Base-by-base conservation (phyloP, 2,329 filamentous ascomycete genomes). In the Monosporascus ibericus region DNA sequence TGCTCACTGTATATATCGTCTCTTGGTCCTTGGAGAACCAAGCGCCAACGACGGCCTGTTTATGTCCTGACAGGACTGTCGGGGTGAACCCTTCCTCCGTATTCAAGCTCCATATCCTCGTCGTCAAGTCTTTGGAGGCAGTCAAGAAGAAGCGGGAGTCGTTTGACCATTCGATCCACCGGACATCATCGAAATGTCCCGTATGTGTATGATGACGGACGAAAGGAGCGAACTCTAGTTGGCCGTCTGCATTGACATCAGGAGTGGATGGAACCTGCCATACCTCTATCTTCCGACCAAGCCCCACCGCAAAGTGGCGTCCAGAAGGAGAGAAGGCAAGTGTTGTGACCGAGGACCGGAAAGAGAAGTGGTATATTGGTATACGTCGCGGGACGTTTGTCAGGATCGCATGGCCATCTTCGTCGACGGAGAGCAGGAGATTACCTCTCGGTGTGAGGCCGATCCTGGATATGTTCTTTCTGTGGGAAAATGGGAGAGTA, bases 21-120 rank as follows among this genome's bases (percentile, higher is more conserved):
- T 99, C 95, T 68, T 99, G 94, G 61, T 95, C 86, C 56, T 87
- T 85, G 1, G 92, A 95, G 67, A 99, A 99, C 85, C 91, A 99
- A n/a, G 92, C 92, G n/a, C 87, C 90, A 51, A 95, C 80, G 3
- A 99, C 88, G 17, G 82, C 86, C 70, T 96, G 91, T 67, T 91
- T 86, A 71, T 99, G 95, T 1, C 94, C 94, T 3, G 90, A 87
- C 56, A 99, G 74, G 17, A 92, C 90, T 1, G 94, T 99, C 1
- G 92, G 91, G 48, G 85, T 83, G 70, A 97, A 97, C 2, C 87
- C 89, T 55, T 92, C 88, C 64, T 96, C 90, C 1, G 85, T 80
- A 60, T 95, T 81, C 59, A 96, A 74, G 68, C 92, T 97, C 92
- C 92, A 99, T 83, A 99, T 89, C 66, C 92, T 83, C 39, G 90